Conservation (phyloP, 176 grass and related monocot species). For the Lolium perenne region DNA sequence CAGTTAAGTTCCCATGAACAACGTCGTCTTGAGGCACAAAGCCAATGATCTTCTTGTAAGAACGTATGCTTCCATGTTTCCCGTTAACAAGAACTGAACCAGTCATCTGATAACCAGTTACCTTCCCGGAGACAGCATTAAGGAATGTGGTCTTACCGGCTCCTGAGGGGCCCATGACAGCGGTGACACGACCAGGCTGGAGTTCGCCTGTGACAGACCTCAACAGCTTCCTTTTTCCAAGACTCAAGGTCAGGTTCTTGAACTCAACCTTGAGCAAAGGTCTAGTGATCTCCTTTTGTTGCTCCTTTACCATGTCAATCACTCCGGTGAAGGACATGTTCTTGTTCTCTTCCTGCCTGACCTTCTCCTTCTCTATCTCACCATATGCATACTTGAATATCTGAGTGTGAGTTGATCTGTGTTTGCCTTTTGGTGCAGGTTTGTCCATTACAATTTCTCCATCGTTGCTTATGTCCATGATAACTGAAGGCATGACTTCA, state of each 20-base stretch:
- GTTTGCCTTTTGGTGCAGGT: conserved; percentile 53
- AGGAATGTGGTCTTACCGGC: conserved; percentile 97
- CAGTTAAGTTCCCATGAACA: conserved; percentile 94
- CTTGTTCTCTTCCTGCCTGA: conserved; percentile 65
- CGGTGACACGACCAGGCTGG: conserved; percentile 74
- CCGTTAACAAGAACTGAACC: conserved; percentile 86
- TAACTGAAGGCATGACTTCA: conserved; percentile 52
- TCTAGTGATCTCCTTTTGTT: conserved; percentile 55
- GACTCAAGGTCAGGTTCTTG: conserved; percentile 74
- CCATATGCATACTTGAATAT: conserved; percentile 90
- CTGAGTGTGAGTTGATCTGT: conserved; percentile 69
- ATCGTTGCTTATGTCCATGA: conserved; percentile 46
- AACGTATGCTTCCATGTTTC: conserved; percentile 59
- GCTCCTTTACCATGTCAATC: conserved; percentile 58
- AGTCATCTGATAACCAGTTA: conserved; percentile 67
- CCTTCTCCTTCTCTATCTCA: conserved; percentile 86
- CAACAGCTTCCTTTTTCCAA: conserved; percentile 81
- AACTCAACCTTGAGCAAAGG: conserved; percentile 87
- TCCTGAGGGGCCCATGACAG: conserved; percentile 97
- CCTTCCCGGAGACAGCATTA: conserved; percentile 86
- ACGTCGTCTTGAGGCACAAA: conserved; percentile 97
- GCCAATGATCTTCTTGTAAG: conserved; percentile 94
- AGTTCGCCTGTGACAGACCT: conserved; percentile 81
- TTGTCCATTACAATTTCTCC: conserved; percentile 62
- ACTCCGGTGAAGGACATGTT: conserved; percentile 76